A percentile compares a stretch with the other conserved stretches of the same genome.
Evolutionary conservation across 257 asterid genomes (phyloP).

Genomic region (Capsicum chinense): DNA sequence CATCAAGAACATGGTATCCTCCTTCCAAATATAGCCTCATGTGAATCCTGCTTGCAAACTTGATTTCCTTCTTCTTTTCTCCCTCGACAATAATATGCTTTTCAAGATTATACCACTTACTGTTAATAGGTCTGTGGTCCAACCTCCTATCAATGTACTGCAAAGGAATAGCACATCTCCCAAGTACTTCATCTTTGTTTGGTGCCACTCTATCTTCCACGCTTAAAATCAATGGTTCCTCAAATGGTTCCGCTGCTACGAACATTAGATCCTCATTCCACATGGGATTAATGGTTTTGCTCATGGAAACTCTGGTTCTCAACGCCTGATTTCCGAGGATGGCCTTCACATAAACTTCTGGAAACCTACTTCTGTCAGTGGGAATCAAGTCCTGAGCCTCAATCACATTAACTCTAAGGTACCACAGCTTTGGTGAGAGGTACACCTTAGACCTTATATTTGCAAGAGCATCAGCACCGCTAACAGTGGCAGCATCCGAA

Average conservation of each 20-base stretch:
- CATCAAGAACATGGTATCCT: slow-evolving; percentile 39
- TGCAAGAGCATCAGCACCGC: slow-evolving; percentile 24
- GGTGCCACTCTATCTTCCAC: slow-evolving; percentile 35
- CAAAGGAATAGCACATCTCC: slow-evolving; percentile 31
- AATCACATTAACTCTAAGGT: slow-evolving; percentile 37
- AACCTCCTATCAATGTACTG: slow-evolving; percentile 27
- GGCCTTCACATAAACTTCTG: slow-evolving; percentile 36
- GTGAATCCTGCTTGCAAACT: slow-evolving; percentile 36
- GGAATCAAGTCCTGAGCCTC: slow-evolving; percentile 40
- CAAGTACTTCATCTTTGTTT: slow-evolving; percentile 32
- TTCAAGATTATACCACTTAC: slow-evolving; percentile 35
- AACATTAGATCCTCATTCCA: slow-evolving; percentile 41
- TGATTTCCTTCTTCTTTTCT: slow-evolving; percentile 28
- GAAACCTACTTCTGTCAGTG: slow-evolving; percentile 31
- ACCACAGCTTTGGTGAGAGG: slow-evolving; percentile 38
- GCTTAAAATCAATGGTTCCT: slow-evolving; percentile 31
- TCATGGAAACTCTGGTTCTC: slow-evolving; percentile 31
- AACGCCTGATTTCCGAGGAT: slow-evolving; percentile 34
- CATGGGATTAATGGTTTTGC: slow-evolving; percentile 32
- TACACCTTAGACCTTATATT: slow-evolving; percentile 37
- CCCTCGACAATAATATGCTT: slow-evolving; percentile 23
- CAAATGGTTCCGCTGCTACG: slow-evolving; percentile 40
- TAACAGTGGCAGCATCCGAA: slow-evolving; percentile 34
- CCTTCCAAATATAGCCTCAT: slow-evolving; percentile 34
- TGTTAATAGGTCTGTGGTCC: slow-evolving; percentile 30